Evolutionary conservation across 345 rosid species (phyloP).

Genomic region (Camelina neglecta): DNA sequence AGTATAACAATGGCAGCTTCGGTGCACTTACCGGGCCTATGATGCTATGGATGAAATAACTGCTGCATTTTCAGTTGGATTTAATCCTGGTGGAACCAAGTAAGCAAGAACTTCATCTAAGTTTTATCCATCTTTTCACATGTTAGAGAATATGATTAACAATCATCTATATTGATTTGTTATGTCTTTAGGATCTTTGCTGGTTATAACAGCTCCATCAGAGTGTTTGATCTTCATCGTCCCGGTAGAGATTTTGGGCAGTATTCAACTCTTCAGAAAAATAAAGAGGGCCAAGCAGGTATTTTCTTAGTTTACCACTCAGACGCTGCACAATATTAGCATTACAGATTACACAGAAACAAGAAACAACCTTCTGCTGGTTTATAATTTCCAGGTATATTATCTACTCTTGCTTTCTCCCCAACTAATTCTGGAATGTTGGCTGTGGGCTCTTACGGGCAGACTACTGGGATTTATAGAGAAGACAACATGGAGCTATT

Average conservation of each 20-base stretch:
- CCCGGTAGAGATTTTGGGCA: conserved; percentile 92
- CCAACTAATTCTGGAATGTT: conserved; percentile 82
- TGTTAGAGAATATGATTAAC: conserved; percentile 3
- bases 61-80: conserved; percentile 87
- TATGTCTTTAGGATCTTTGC: conserved; percentile 73
- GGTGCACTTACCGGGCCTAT: conserved; percentile 96
- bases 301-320: conserved; percentile 1
- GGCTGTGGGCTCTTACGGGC: conserved; percentile 92
- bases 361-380: conserved; percentile 24
- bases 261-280: conserved; percentile 75
- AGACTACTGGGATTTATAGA: conserved; percentile 80
- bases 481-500: conserved; percentile 97
- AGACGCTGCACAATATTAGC: background rate
- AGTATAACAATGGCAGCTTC: conserved; percentile 63
- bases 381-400: conserved; percentile 61
- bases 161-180: conserved; percentile 25
- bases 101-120: conserved; percentile 46
- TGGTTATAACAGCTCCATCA: conserved; percentile 83
- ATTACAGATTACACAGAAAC: background rate
- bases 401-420: conserved; percentile 84
- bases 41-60: conserved; percentile 96
- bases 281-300: conserved; percentile 97
- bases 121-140: background rate
- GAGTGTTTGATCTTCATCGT: conserved; percentile 91
- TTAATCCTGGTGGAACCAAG: conserved; percentile 89